Base-by-base conservation (phyloP, 257 asterid species). In the Rubia yunnanensis region DNA sequence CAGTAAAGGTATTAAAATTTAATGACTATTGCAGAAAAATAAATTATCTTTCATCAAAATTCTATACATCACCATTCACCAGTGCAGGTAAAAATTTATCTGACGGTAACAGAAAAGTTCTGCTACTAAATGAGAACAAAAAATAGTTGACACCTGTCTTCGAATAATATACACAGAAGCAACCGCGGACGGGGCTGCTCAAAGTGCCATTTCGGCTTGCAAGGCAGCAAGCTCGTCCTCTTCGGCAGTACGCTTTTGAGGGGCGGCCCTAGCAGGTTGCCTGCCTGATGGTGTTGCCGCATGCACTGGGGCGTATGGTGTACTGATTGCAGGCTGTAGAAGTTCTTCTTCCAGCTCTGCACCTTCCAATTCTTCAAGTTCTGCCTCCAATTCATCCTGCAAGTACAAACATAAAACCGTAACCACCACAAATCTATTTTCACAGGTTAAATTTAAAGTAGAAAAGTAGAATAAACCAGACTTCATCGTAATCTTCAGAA, bases 161-260 rank as follows among this genome's bases (percentile, higher is more conserved):
- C n/a, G n/a, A 5, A 38, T 20, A 54, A 36, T 63, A 62, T 53
- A 38, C 69, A 70, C 64, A 10, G 57, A 44, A 63, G 8, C 23
- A 58, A 10, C 28, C 18, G n/a, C 24, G 18, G 24, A 14, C 4
- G 52, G 52, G 22, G 1, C 64, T 44, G 72, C 66, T 82, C 75
- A 90, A 66, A 90, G 92, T 24, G 95, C 95, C 95, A 90, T 85
- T 73, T 87, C 95, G 57, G 86, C 92, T 79, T 85, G 97, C 83
- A 90, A 74, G 53, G 88, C 92, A 66, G 90, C 97, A 58, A 90
- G 88, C 78, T 89, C 96, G 2, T 85, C 92, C 36, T 83, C 92
- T 70, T 87, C 97, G 66, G 82, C 84, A 14, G 83, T 72, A 35
- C 60, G 85, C 71, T 56, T 82, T 72, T 74, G 88, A 67, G 91